Base-by-base conservation (phyloP, 2,329 filamentous ascomycete genomes). In the Colletotrichum gigasporum region DNA sequence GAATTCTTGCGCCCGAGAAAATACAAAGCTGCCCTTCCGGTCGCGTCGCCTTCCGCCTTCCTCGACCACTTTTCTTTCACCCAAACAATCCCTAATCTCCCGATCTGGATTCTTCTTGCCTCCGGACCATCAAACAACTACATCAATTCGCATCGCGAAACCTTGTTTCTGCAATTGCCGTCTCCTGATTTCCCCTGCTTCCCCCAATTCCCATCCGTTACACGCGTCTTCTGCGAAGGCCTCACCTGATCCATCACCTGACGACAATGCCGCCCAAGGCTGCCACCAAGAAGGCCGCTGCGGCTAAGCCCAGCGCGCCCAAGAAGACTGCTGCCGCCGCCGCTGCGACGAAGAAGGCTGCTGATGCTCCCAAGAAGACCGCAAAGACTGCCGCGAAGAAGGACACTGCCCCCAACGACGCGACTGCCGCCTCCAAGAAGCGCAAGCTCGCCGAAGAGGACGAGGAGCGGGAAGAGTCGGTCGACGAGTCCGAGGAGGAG, bases 291-390 rank as follows among this genome's bases (percentile, higher is more conserved):
- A 70, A 70, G 57, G 57, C 70, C 28, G 72, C 74, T 41, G 62
- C 37, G 62, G 71, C 45, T 71, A 76, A 67, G 63, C 71, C 54
- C 34, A 61, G 71, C 64, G 71, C 69, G 5, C 69, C 75, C n/a
- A 69, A 66, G 18, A 63, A 44, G 30, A 44, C 63, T 26, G 69
- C 67, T 18, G 68, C 69, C 50, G 47, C 63, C 42, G 67, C 67
- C 28, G 69, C 69, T 53, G 67, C 72, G 52, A 52, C 71, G 3
- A 72, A 71, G 65, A 74, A 74, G 69, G 63, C 72, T 4, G 70
- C 69, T 51, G 71, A 62, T 30, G 50, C 62, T 9, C 18, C 71
- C 26, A 73, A 72, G 64, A 68, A 70, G 55, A 48, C 61, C 28
- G 62, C 64, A 22, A 66, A 69, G 57, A 69, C 72, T 30, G 48